phyloP scores from a whole-genome alignment of 352 stramenopile species.

The Pythium chondricola region DNA sequence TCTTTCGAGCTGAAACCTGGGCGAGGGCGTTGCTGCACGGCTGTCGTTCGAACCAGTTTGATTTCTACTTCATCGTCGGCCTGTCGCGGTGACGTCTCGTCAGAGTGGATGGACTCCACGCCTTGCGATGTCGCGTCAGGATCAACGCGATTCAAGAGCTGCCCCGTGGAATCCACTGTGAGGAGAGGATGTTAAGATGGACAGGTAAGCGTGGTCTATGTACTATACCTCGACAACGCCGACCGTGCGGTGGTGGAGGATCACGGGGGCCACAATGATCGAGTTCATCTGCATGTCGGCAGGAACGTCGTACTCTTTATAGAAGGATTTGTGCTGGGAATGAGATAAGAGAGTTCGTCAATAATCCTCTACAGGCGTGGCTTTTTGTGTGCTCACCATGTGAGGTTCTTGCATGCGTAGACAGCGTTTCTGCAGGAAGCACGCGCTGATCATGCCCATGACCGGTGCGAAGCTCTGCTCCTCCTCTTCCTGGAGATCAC shows the following conservation, averaged over 20 bases:
- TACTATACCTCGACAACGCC: conserved; percentile 41
- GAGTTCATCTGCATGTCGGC: conserved; percentile 45
- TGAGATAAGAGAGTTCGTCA: background rate
- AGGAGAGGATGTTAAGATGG: background rate
- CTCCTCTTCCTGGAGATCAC: background rate
- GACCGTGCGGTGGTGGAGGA: conserved; percentile 45
- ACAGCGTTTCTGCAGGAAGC: conserved; percentile 49
- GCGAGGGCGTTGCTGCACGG: conserved; percentile 15
- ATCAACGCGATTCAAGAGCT: conserved; percentile 55
- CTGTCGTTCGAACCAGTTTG: conserved; percentile 25
- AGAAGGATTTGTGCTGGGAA: conserved; percentile 41
- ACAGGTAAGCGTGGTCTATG: background rate
- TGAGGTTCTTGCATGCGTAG: conserved; percentile 55
- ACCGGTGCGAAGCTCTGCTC: conserved; percentile 38
- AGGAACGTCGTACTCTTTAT: conserved; percentile 53
- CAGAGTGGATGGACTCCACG: no score
- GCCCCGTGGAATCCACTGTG: background rate
- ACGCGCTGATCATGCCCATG: conserved; percentile 48
- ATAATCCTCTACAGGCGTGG: background rate
- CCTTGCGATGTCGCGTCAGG: conserved; percentile 4
- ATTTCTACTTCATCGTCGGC: conserved; percentile 34
- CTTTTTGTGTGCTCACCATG: conserved; percentile 16
- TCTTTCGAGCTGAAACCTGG: conserved; percentile 51
- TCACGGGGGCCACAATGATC: conserved; percentile 47
- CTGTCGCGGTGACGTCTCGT: no score